These are phyloP conservation scores for Phytophthora capsici DNA, from an alignment of 352 stramenopile genomes.

Conservation along the genomic window DNA sequence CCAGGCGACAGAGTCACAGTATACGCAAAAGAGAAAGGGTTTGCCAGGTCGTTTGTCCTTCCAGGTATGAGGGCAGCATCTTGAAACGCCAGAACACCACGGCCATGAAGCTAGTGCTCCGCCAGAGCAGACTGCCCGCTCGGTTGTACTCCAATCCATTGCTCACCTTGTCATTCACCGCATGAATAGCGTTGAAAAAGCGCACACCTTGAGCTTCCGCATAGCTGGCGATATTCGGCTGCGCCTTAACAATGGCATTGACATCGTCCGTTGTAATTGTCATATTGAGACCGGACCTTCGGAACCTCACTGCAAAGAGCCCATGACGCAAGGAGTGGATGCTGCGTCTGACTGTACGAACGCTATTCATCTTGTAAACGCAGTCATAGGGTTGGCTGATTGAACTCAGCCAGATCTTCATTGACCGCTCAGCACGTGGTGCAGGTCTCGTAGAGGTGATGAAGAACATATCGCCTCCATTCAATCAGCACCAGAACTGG, in stretches of 20 bases:
- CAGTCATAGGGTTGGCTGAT: conserved; percentile 65
- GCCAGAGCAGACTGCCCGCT: conserved; percentile 78
- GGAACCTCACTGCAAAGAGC: conserved; percentile 85
- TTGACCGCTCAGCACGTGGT: conserved; percentile 64
- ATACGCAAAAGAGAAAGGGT: conserved; percentile 76
- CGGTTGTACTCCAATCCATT: conserved; percentile 84
- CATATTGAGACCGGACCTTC: conserved; percentile 82
- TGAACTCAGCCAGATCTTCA: conserved; percentile 62
- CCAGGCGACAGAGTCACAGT: conserved; percentile 72
- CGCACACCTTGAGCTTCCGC: conserved; percentile 82
- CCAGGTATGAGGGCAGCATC: conserved; percentile 64
- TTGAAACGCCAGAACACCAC: conserved; percentile 83
- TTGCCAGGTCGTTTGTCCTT: conserved; percentile 56
- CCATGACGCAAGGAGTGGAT: conserved; percentile 89
- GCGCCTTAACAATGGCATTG: conserved; percentile 85
- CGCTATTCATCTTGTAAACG: conserved; percentile 88
- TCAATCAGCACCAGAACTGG: conserved; percentile 66
- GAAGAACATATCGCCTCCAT: conserved; percentile 76
- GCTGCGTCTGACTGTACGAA: conserved; percentile 67
- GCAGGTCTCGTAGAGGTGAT: conserved; percentile 70
- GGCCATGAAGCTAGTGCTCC: conserved; percentile 68
- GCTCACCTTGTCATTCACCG: conserved; percentile 79
- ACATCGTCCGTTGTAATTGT: conserved; percentile 87
- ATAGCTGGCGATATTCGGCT: conserved; percentile 86
- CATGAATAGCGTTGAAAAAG: conserved; percentile 82